Base-by-base conservation (phyloP, 225 moss, liverwort and hornwort species). In the Polytrichum formosum region DNA sequence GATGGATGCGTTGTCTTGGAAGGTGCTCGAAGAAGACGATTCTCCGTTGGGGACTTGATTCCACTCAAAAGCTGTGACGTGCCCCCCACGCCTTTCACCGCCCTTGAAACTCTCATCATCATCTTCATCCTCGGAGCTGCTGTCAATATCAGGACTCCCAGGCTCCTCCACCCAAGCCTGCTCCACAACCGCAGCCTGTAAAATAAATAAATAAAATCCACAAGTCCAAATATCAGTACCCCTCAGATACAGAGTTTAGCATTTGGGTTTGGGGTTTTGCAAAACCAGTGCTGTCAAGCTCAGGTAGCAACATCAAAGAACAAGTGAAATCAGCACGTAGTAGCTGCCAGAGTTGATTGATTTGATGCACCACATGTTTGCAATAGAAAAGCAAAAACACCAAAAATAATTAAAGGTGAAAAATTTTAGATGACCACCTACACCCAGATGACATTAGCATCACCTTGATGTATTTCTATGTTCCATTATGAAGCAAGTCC, bases 131-230 rank as follows among this genome's bases (percentile, higher is more conserved):
- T 55, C 69, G 64, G 31, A 75, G 73, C 75, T 77, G 73, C 75
- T 77, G 63, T 70, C 70, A 64, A 60, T 66, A 63, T 72, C 67
- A 20, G 71, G 37, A 60, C 67, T 67, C 70, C 53, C 82, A 74
- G 87, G 7, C n/a, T 78, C 81, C 58, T 81, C 83, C 63, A 53
- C 72, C 83, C 83, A 87, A 62, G 65, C 64, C 72, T 87, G 87
- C 60, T 73, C 80, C 66, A 87, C 80, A 68, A 83, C 76, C 29
- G 76, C 76, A n/a, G 76, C 78, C 80, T 83, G 33, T 21, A 70
- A n/a, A 37, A 37, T 6, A 26, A 26, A 26, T 26, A 70, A 28
- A 69, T 65, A 28, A 69, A 54, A 28, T 7, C 7, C n/a, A 5
- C 26, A 9, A 63, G 27, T 9, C 7, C 7, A 9, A 26, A 63